Conservation (phyloP, 2,329 filamentous ascomycete species). For the Colletotrichum musae region DNA sequence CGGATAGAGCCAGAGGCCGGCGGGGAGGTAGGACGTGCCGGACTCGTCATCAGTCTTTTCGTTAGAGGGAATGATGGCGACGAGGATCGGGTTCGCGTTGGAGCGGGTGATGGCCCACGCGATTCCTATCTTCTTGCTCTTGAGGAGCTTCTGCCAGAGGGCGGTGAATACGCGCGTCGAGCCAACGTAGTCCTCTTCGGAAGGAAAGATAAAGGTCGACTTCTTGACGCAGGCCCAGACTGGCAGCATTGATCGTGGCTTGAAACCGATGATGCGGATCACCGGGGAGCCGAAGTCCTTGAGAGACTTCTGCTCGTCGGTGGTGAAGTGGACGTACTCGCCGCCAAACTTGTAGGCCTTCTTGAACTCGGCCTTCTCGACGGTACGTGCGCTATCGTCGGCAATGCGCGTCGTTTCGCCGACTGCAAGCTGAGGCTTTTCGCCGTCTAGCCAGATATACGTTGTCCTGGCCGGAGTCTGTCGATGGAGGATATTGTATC, state of each 20-base stretch:
- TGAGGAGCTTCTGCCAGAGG: conserved; percentile 87
- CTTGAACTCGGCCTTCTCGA: conserved; percentile 86
- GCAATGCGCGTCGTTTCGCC: conserved; percentile 82
- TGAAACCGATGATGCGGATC: conserved; percentile 95
- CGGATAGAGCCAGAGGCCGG: conserved; percentile 90
- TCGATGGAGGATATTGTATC: conserved; percentile 89
- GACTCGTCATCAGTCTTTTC: conserved; percentile 75
- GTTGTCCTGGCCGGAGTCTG: conserved; percentile 86
- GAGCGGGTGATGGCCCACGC: conserved; percentile 90
- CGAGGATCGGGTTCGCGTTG: conserved; percentile 84
- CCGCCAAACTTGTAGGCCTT: conserved; percentile 98
- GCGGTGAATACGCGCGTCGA: conserved; percentile 95
- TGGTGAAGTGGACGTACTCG: conserved; percentile 87
- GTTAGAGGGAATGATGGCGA: conserved; percentile 84
- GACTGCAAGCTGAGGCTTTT: conserved; percentile 84
- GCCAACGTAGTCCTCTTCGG: conserved; percentile 89
- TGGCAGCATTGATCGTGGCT: conserved; percentile 80
- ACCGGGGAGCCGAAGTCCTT: conserved; percentile 85
- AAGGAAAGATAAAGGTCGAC: conserved; percentile 93
- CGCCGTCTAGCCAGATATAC: conserved; percentile 91
- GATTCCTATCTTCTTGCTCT: conserved; percentile 84
- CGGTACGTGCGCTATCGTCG: conserved; percentile 81
- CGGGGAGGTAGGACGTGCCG: conserved; percentile 79
- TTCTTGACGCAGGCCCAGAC: conserved; percentile 90
- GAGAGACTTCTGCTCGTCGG: conserved; percentile 85